Percentiles rank a stretch among this genome's conserved stretches.
Evolutionary conservation across 495 filamentous ascomycete species (phyloP).

Genomic region (Annulohypoxylon bovei): DNA sequence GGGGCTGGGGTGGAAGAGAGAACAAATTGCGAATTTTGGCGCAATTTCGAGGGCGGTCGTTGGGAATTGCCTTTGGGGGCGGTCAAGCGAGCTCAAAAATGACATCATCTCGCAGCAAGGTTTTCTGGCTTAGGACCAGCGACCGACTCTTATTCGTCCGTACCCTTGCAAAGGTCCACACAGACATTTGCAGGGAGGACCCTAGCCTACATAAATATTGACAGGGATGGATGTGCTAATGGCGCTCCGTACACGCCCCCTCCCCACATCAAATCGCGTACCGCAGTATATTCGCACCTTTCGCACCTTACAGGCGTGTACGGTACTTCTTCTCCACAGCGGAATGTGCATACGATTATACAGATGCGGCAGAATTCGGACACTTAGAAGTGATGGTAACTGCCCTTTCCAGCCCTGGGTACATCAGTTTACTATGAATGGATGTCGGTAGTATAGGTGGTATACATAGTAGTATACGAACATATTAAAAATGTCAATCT

Average conservation of each 20-base stretch:
- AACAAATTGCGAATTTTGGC: slow-evolving; percentile 42
- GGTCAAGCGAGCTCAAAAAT: slow-evolving; percentile 39
- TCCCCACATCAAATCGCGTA: slow-evolving; percentile 7
- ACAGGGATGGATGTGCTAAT: slow-evolving; percentile 29
- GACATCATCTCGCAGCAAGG: slow-evolving; percentile 37
- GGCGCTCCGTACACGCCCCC: slow-evolving; percentile 23
- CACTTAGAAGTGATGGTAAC: slow-evolving; percentile 9
- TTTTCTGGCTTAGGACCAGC: slow-evolving; percentile 30
- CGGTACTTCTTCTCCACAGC: slow-evolving; percentile 34
- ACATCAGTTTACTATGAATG: slow-evolving; percentile 9
- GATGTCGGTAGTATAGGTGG: neutral
- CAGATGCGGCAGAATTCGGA: slow-evolving; percentile 40
- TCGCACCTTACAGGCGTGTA: slow-evolving; percentile 2
- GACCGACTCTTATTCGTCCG: slow-evolving; percentile 6
- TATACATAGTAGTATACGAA: slow-evolving; percentile 11
- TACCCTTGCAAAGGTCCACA: slow-evolving; percentile 28
- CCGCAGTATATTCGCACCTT: slow-evolving; percentile 8
- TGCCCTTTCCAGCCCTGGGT: slow-evolving; percentile 26
- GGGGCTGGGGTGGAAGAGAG: slow-evolving; percentile 21
- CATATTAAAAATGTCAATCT: slow-evolving; percentile 8
- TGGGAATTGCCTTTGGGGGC: slow-evolving; percentile 41
- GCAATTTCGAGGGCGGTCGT: slow-evolving; percentile 41
- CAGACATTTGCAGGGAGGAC: slow-evolving; percentile 30
- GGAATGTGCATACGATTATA: slow-evolving; percentile 31
- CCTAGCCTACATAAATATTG: slow-evolving; percentile 42